Base-by-base conservation (phyloP, 306 rosid species). In the Rosa lucieae region DNA sequence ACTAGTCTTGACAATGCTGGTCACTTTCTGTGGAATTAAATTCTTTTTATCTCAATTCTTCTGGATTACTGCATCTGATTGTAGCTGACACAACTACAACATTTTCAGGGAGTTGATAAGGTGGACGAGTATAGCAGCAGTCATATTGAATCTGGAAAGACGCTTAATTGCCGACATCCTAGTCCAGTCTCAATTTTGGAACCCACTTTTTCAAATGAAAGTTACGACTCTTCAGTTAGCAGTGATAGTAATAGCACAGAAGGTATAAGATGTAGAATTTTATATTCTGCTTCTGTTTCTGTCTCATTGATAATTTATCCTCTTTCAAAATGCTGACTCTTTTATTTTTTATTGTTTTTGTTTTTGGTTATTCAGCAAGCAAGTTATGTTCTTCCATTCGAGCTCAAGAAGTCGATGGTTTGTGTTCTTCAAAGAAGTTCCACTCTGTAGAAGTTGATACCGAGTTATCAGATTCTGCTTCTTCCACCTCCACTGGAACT, bases 111-210 rank as follows among this genome's bases (percentile, higher is more conserved):
- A 79, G 74, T 58, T 29, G 81, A 79, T 77, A 90, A 86, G 79
- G 71, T 80, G 81, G 90, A 85, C 14, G 83, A 73, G 48, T 78
- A 73, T 43, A 82, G 84, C 58, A 89, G 78, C 81, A 79, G 68
- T 77, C 82, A 44, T 42, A 52, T 73, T 62, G 91, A 87, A 48
- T 70, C 82, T 67, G 89, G 79, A 47, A 80, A 68, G 46, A 76
- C 77, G 40, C 74, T 32, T 58, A 85, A 77, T 78, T 58, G 85
- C 73, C 85, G 97, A 56, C 89, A 91, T 75, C 94, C 94, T 58
- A 92, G 99, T 88, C 98, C 99, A 46, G 84, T 90, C 68, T 95
- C 99, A 26, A 85, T 95, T 88, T 87, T 95, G 23, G 96, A 91
- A 85, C 92, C 90, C 75, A 85, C 94, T 37, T 89, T 91, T 84